Base-by-base conservation (phyloP, 306 rosid genomes). In the Macrotyloma uniflorum region DNA sequence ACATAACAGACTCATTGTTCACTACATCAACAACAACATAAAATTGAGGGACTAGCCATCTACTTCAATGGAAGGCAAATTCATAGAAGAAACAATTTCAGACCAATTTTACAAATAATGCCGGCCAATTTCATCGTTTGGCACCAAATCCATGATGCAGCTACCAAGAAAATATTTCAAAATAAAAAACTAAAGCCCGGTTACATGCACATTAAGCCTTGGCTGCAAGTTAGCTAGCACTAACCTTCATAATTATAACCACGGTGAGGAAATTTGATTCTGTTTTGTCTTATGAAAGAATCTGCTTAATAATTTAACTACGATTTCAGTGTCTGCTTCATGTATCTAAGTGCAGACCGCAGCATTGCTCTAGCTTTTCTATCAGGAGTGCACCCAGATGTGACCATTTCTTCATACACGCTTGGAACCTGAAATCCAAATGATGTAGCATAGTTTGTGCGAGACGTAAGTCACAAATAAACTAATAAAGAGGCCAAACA, bases 331-430 rank as follows among this genome's bases (percentile, higher is more conserved):
- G 82, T 79, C 50, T 89, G 93, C 81, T 90, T 95, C 98, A 93
- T 88, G 84, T 91, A 90, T 86, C 82, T 93, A 75, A 93, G 93
- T 59, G 98, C 98, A 67, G 99, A 91, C 24, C 99, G 97, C 76
- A 95, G 80, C 97, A 93, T 93, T 68, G 91, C 93, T 81, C 97
- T 88, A 46, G 98, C 93, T 88, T 93, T 93, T 80, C 98, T 82
- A 81, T 95, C 99, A 1, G 99, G 98, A 61, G 88, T 79, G 86
- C 96, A 89, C 62, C 96, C 90, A 13, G 97, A 91, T 75, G 49
- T 64, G 74, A 91, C 83, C 99, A 95, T 93, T 86, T 93, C 99
- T 87, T 95, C 99, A 53, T 93, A 95, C 57, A 95, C 97, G 6
- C 86, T 82, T 16, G 98, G 98, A 81, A 95, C 98, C 99, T 95